Conservation (phyloP, 345 rosid genomes). For the Populus pruinosa region DNA sequence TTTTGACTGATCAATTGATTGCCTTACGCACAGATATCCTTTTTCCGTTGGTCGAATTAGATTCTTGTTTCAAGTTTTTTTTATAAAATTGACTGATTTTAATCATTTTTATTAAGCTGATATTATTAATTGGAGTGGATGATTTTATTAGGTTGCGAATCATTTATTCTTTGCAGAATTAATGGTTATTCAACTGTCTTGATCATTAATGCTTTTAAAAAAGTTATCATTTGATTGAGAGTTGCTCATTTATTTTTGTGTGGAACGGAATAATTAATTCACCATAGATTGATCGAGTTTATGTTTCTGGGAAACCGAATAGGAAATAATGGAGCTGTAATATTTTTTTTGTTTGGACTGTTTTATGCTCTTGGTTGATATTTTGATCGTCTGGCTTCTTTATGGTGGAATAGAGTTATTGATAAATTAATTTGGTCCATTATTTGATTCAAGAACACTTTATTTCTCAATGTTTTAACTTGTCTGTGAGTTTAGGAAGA, state of each 20-base stretch:
- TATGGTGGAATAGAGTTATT: background rate
- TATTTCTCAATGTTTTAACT: background rate
- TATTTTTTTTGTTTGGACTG: background rate
- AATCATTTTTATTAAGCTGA: background rate
- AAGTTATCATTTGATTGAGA: background rate
- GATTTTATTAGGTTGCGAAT: background rate
- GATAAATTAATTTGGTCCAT: background rate
- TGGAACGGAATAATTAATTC: background rate
- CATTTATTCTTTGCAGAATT: background rate
- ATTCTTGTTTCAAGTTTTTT: background rate
- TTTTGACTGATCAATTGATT: constrained; percentile 5
- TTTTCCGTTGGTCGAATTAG: background rate
- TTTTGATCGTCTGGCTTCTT: background rate
- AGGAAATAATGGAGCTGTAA: background rate
- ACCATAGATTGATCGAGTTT: background rate
- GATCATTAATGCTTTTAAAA: background rate
- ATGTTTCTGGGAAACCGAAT: background rate
- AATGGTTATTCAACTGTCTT: background rate
- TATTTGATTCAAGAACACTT: background rate
- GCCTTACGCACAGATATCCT: background rate
- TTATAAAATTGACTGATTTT: background rate
- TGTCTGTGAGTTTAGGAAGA: constrained; percentile 6
- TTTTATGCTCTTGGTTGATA: background rate
- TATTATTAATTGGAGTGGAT: background rate
- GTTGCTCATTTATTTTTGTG: background rate